Evolutionary conservation across 768 basidiomycete species (phyloP).

Genomic region (Kwoniella dejecticola): DNA sequence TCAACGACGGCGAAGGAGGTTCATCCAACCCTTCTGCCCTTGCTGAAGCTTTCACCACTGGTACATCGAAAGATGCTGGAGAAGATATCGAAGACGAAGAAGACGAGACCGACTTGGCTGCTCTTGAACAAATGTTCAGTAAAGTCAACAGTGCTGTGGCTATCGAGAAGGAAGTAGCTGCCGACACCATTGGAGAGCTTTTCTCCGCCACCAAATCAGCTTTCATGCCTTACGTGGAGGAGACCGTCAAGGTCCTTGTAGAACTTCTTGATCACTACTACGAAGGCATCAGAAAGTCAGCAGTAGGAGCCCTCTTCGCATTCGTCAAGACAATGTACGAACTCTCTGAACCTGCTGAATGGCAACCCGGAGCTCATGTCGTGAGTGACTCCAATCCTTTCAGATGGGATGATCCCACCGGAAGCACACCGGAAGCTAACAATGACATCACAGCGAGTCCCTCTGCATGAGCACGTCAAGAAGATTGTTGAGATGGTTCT

Average conservation of each 20-base stretch:
- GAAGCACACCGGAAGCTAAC: conserved; percentile 14
- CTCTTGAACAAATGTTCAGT: conserved; percentile 62
- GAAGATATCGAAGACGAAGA: conserved; percentile 63
- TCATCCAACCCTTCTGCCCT: conserved; percentile 42
- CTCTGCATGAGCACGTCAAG: conserved; percentile 66
- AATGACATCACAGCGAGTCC: conserved; percentile 28
- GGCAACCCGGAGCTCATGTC: conserved; percentile 71
- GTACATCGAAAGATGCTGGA: conserved; percentile 65
- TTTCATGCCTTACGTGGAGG: conserved; percentile 90
- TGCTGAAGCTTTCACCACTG: conserved; percentile 62
- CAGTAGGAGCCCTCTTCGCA: conserved; percentile 81
- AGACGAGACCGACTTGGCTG: conserved; percentile 71
- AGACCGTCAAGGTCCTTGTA: conserved; percentile 70
- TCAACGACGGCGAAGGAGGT: conserved; percentile 58
- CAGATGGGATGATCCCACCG: background rate
- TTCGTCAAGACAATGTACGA: conserved; percentile 91
- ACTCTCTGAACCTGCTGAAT: conserved; percentile 76
- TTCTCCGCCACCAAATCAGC: conserved; percentile 77
- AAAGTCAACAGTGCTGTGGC: conserved; percentile 95
- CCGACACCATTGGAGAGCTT: conserved; percentile 89
- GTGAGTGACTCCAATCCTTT: conserved; percentile 58
- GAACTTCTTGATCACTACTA: conserved; percentile 85
- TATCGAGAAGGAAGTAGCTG: conserved; percentile 98
- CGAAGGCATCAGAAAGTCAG: conserved; percentile 94
- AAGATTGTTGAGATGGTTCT: conserved; percentile 77